Evolutionary conservation across 2,329 filamentous ascomycete species (phyloP).

Genomic region (Colletotrichum ledebouriae): DNA sequence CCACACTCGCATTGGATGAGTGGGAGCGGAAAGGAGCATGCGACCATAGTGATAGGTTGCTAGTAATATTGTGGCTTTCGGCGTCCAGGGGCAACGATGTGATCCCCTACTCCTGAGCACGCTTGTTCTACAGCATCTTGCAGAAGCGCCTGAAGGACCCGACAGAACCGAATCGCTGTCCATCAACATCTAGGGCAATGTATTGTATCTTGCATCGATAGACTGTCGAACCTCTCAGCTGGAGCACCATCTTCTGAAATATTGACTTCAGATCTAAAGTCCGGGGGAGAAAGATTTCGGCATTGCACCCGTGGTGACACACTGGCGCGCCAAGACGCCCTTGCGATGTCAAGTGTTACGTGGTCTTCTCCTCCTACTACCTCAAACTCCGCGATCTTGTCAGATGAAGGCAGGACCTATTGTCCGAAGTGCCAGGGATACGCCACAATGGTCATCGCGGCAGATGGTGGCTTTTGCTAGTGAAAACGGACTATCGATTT

Average conservation of each 20-base stretch:
- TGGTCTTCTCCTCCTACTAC: not conserved
- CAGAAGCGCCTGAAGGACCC: no score
- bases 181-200: no score
- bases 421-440: conserved; percentile 1
- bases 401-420: not conserved
- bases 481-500: conserved; percentile 34
- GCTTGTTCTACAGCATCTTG: conserved; percentile 10
- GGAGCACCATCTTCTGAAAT: not conserved
- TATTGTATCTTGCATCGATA: conserved; percentile 2
- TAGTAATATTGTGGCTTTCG: conserved; percentile 16
- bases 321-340: conserved; percentile 24
- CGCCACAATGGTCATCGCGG: conserved; percentile 21
- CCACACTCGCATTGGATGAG: conserved; percentile 14
- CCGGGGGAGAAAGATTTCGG: not conserved
- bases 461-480: conserved; percentile 40
- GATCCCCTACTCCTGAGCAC: conserved; percentile 33
- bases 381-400: not conserved
- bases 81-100: conserved; percentile 26
- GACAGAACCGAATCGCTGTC: no score
- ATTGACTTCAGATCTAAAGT: not conserved
- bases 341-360: conserved; percentile 13
- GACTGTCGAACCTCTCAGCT: not conserved
- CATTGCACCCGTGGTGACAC: not conserved
- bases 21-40: not conserved
- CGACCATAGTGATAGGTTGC: conserved; percentile 14